Base-by-base conservation (phyloP, 2,329 filamentous ascomycete genomes). In the Fusarium humuli region DNA sequence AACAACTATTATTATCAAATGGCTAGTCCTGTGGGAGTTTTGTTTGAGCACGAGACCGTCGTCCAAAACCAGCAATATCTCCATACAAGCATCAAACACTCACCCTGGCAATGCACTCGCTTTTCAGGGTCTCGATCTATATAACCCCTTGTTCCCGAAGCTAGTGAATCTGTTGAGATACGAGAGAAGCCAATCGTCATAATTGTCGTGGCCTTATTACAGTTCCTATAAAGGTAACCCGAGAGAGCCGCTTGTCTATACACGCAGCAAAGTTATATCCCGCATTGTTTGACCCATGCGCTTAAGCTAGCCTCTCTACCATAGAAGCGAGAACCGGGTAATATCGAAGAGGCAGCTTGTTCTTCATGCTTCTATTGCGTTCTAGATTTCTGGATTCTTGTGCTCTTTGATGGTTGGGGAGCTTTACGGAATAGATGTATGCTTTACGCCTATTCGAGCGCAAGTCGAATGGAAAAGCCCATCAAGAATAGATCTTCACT, bases 91-190 rank as follows among this genome's bases (percentile, higher is more conserved):
- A 41, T 30, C 23, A 27, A 57, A 48, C 27, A 53, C 41, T 16
- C 23, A 52, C 46, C 52, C 55, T n/a, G 30, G 52, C 50, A 52
- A 40, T 40, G 16, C 34, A 12, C 27, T 23, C 34, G 7, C 27
- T 23, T 44, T 65, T 60, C 60, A 71, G 68, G 68, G 64, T 56
- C 56, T 71, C 64, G 64, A 71, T 46, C 53, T 53, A 42, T 32
- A 42, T n/a, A n/a, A 32, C 23, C 32, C 68, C 68, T 69, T 69
- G 64, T 37, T 32, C 25, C 8, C 23, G 3, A 41, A 57, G 40
- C 64, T 61, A 66, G 55, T 45, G 10, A 41, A 50, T 71, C 48
- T 66, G 64, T 69, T 69, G 68, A 66, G 68, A 46, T 23, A 27
- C 34, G n/a, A 50, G 9, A 57, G 29, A 61, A 37, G 23, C 48